Conservation (phyloP, 495 filamentous ascomycete species). For the Penicillium simplicissimum region DNA sequence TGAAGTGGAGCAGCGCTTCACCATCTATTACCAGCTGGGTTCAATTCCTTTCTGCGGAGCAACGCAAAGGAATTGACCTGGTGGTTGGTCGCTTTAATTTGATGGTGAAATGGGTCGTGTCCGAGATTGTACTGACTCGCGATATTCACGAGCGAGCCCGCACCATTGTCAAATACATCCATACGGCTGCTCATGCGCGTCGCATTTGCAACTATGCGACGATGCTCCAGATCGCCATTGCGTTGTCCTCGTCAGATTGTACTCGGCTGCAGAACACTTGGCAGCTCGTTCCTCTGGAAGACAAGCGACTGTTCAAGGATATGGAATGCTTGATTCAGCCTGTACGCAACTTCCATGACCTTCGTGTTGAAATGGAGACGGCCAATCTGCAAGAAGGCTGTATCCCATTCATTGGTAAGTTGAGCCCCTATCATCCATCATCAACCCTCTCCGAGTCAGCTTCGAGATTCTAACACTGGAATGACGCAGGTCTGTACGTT, state of each 20-base stretch:
- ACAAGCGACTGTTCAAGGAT: conserved; percentile 71
- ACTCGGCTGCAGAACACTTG: conserved; percentile 78
- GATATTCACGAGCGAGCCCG: conserved; percentile 78
- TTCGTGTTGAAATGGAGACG: conserved; percentile 90
- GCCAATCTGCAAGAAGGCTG: conserved; percentile 77
- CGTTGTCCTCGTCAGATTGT: conserved; percentile 81
- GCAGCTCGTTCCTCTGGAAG: conserved; percentile 69
- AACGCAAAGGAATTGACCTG: conserved; percentile 88
- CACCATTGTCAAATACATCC: conserved; percentile 87
- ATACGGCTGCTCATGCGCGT: conserved; percentile 83
- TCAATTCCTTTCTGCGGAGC: conserved; percentile 79
- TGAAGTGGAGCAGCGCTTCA: conserved; percentile 82
- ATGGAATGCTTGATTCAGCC: conserved; percentile 87
- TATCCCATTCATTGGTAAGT: conserved; percentile 91
- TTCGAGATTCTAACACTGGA: conserved; percentile 7
- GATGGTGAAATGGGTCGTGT: conserved; percentile 95
- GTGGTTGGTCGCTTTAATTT: conserved; percentile 96
- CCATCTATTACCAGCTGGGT: conserved; percentile 74
- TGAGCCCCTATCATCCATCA: background rate
- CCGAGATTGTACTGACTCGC: conserved; percentile 84
- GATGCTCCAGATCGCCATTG: conserved; percentile 91
- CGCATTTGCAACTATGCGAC: conserved; percentile 93
- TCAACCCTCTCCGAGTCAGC: background rate
- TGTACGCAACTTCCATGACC: conserved; percentile 83
- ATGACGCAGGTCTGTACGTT: conserved; percentile 68